Evolutionary conservation across 2,329 filamentous ascomycete genomes (phyloP).

Genomic region (Aspergillus pseudoviridinutans): DNA sequence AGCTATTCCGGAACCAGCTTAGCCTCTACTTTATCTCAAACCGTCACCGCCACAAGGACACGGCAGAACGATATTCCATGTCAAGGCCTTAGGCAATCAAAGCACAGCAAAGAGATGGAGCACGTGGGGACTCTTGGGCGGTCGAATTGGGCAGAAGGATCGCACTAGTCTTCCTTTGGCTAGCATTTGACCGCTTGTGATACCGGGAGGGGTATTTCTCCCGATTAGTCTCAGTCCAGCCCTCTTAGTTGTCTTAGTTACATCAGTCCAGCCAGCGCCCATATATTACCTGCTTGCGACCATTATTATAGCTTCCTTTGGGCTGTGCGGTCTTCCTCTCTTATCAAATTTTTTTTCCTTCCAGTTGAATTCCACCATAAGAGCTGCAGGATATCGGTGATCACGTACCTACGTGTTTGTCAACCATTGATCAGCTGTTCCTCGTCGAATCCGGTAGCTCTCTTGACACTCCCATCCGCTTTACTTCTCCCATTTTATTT

Average conservation of each 20-base stretch:
- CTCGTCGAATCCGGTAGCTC: not conserved
- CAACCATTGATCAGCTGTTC: not conserved
- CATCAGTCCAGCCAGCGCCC: not conserved
- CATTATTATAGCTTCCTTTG: not conserved
- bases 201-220: not conserved
- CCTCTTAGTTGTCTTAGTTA: not conserved
- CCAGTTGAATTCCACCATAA: not conserved
- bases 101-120: not conserved
- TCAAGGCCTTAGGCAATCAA: not conserved
- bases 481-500: not conserved
- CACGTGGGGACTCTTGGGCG: slow-evolving; percentile 9
- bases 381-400: not conserved
- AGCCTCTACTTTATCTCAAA: slow-evolving; percentile 2
- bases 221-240: not conserved
- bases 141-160: slow-evolving; percentile 3
- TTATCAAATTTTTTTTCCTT: not conserved
- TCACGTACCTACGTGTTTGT: not conserved
- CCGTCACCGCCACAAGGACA: slow-evolving; percentile 7
- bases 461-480: not conserved
- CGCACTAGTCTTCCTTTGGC: not conserved
- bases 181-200: not conserved
- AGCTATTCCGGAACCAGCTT: slow-evolving; percentile 9
- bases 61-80: slow-evolving; percentile 1
- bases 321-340: not conserved
- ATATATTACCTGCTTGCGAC: not conserved